phyloP scores from a whole-genome alignment of 1,284 basidiomycete species.

The Agroathelia rolfsii region DNA sequence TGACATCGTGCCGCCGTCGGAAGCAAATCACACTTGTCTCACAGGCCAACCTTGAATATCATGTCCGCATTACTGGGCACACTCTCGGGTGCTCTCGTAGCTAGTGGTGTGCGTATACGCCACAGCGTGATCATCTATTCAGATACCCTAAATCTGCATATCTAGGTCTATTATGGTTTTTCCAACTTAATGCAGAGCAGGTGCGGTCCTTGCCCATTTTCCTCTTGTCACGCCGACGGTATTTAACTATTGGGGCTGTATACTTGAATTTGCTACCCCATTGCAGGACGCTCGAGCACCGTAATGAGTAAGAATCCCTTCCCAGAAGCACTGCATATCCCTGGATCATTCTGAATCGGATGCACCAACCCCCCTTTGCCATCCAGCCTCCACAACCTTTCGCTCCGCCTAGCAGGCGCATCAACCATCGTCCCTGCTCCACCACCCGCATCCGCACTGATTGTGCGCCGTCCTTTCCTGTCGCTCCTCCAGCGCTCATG shows the following conservation, averaged over 20 bases:
- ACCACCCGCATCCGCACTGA: slow-evolving; percentile 38
- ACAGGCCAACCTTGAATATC: too few species aligned
- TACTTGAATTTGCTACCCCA: too few species aligned
- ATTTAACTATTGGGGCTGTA: neutral
- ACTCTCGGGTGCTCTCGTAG: too few species aligned
- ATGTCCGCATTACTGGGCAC: too few species aligned
- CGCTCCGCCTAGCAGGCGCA: slow-evolving; percentile 35
- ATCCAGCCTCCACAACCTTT: slow-evolving; percentile 38
- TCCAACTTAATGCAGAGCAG: slow-evolving; percentile 44
- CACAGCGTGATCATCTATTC: too few species aligned
- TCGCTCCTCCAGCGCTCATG: slow-evolving; percentile 36
- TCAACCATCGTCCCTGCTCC: slow-evolving; percentile 33
- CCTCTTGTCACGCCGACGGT: slow-evolving; percentile 2
- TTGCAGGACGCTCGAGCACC: slow-evolving; percentile 39
- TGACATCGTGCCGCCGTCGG: too few species aligned
- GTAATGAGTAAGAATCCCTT: slow-evolving; percentile 32
- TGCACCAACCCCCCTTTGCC: neutral
- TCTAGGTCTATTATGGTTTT: slow-evolving; percentile 52
- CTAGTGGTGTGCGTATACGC: too few species aligned
- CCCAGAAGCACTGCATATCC: too few species aligned
- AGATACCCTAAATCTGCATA: neutral
- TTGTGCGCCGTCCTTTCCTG: slow-evolving; percentile 31
- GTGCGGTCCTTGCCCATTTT: slow-evolving; percentile 20
- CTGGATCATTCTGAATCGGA: slow-evolving; percentile 1
- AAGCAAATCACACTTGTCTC: too few species aligned